Evolutionary conservation across 768 basidiomycete species (phyloP).

Genomic region (Nidularia pulvinata): DNA sequence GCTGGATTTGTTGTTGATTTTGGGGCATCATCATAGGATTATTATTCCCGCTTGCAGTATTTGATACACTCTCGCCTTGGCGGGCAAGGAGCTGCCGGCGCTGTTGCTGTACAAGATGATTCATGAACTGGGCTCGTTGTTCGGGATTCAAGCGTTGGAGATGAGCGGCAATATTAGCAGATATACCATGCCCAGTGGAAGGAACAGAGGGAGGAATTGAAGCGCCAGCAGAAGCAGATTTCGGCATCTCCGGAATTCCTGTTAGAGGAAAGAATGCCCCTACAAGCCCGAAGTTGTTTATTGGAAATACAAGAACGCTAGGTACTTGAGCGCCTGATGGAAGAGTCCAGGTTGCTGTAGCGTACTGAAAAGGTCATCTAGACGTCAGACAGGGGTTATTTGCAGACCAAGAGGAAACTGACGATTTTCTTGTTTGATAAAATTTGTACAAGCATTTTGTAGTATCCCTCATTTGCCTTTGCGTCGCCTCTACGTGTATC

Average conservation of each 20-base stretch:
- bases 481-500: constrained; percentile 23
- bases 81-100: constrained; percentile 6
- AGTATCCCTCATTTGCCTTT: constrained; percentile 39
- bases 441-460: constrained; percentile 35
- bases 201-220: no score
- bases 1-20: constrained; percentile 6
- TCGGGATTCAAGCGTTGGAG: constrained; percentile 19
- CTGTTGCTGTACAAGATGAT: constrained; percentile 6
- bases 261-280: constrained; percentile 51
- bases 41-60: constrained; percentile 1
- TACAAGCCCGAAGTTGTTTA: constrained; percentile 23
- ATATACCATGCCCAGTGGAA: constrained; percentile 5
- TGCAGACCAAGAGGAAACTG: constrained; percentile 14
- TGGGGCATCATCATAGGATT: constrained; percentile 7
- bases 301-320: constrained; percentile 48
- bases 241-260: constrained; percentile 53
- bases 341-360: constrained; percentile 47
- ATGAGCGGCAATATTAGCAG: constrained; percentile 11
- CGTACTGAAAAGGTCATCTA: constrained; percentile 34
- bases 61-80: constrained; percentile 1
- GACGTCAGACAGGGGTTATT: neutral
- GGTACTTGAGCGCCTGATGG: constrained; percentile 39
- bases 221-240: constrained; percentile 5
- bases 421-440: constrained; percentile 46
- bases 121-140: constrained; percentile 11